Base-by-base conservation (phyloP, 495 filamentous ascomycete genomes). In the Neurospora terricola region DNA sequence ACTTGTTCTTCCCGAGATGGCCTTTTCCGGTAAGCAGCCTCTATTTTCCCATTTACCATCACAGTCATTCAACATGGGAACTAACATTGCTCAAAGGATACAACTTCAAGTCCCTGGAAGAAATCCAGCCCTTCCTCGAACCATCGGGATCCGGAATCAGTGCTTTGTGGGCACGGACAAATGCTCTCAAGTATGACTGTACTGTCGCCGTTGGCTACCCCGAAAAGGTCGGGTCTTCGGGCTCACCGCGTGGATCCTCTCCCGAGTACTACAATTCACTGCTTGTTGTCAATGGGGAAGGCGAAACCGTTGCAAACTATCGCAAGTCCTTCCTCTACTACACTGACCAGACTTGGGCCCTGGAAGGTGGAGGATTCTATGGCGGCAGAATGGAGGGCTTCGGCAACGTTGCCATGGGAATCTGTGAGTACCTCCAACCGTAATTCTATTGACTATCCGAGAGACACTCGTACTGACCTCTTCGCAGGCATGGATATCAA, bases 161-260 rank as follows among this genome's bases (percentile, higher is more conserved):
- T 54, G 90, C 92, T 4, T 78, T 87, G 62, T 99, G 96, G 96
- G 96, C 96, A 1, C 86, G 87, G 37, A 86, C 86, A 30, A 91
- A 87, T 7, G 96, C 96, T 21, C 81, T 85, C 71, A 90, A 89
- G 70, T 85, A 94, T 73, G 83, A 87, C 18, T 97, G 94, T 81
- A 87, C 89, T 74, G 93, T 98, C n/a, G 91, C 89, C 34, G 90
- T 94, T 8, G 95, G 96, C 12, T 99, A 98, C 77, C 94, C 96
- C 0, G 96, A 99, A 80, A 86, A 80, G 75, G 85, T 80, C 27
- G 83, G 84, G 75, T 78, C 82, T 18, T 79, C 81, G 30, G 74
- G 75, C 21, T 81, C 77, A 75, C 80, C 80, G 75, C 78, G 82
- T 2, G 73, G 54, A 34, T 66, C 54, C 78, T 87, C 80, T 71